Evolutionary conservation across 1,284 basidiomycete species (phyloP), one percentile per base, ranked within the genome.

Genomic region (Fomes fomentarius): DNA sequence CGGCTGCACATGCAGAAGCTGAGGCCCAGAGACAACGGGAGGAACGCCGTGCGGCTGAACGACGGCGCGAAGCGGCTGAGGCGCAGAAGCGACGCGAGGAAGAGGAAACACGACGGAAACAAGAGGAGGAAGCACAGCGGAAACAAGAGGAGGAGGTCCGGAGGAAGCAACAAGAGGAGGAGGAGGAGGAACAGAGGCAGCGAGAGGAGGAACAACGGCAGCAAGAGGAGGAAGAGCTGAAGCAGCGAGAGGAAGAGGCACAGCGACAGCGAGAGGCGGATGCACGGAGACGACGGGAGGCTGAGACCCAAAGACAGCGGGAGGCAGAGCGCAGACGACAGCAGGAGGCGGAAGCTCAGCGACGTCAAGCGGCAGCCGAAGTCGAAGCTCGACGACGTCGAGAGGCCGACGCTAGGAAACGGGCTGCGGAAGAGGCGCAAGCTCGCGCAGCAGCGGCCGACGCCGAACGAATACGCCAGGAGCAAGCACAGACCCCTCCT

Each of bases 281-380:
- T 17, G 60, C 50, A 0, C 54, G 56, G 37, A 46, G 52, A 39
- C 51, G 51, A 12, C 53, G 54, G 21, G 50, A 55, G 34, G 28
- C 7, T 30, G 6, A 30, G 28, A 30, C 7, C 28, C 52, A 54
- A 33, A 48, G 54, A 38, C 53, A 52, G 10, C 53, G 54, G 21
- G 50, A 55, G 34, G 26, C 47, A 40, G 69, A 74, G 42, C 38
- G 26, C 17, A 30, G 24, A 28, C 55, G 55, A 34, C 60, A 54
- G 28, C 51, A 47, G 15, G 49, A 53, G 22, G 41, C 42, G 15
- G 57, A 54, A 12, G 51, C 34, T 31, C 39, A 42, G 34, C 28
- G 40, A 28, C 42, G 46, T 11, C 40, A 21, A 26, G 51, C 33
- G 14, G 41, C 25, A 19, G 34, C 33, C 2, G 50, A 51, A 31